Conservation (phyloP, 345 rosid species). For the Camelina sativa region DNA sequence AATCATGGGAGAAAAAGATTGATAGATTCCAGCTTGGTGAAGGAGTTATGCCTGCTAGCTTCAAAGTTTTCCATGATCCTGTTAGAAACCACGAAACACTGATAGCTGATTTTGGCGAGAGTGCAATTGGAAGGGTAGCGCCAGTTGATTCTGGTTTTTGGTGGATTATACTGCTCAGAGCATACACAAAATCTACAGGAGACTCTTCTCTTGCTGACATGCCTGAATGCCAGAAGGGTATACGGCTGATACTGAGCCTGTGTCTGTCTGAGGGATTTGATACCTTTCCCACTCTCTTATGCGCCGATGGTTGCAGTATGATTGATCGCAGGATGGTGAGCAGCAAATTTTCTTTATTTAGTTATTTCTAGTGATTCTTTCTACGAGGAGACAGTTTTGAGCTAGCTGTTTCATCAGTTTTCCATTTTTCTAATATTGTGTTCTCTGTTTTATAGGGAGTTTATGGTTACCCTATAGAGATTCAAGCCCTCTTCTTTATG, state of each 20-base stretch:
- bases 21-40: slow-evolving; percentile 97
- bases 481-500: slow-evolving; percentile 96
- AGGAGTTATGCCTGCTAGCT: slow-evolving; percentile 99
- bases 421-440: background rate
- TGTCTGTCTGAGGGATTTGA: slow-evolving; percentile 97
- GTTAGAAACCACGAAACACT: slow-evolving; percentile 76
- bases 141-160: slow-evolving; percentile 98
- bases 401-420: slow-evolving; percentile 6
- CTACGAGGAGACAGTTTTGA: slow-evolving; percentile 5
- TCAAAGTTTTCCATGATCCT: slow-evolving; percentile 93
- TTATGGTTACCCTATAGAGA: slow-evolving; percentile 95
- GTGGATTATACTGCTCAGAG: slow-evolving; percentile 95
- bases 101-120: slow-evolving; percentile 96
- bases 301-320: slow-evolving; percentile 99
- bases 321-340: slow-evolving; percentile 98
- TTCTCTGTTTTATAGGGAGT: slow-evolving; percentile 64
- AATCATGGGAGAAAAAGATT: slow-evolving; percentile 97
- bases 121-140: slow-evolving; percentile 97
- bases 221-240: slow-evolving; percentile 98
- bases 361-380: slow-evolving; percentile 3
- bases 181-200: slow-evolving; percentile 91
- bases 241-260: slow-evolving; percentile 83
- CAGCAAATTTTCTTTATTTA: background rate
- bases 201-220: slow-evolving; percentile 81
- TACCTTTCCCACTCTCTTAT: slow-evolving; percentile 95